Evolutionary conservation across 1,284 basidiomycete species (phyloP), one percentile per base, ranked within the genome.

Genomic region (Exobasidium cylindrosporum): DNA sequence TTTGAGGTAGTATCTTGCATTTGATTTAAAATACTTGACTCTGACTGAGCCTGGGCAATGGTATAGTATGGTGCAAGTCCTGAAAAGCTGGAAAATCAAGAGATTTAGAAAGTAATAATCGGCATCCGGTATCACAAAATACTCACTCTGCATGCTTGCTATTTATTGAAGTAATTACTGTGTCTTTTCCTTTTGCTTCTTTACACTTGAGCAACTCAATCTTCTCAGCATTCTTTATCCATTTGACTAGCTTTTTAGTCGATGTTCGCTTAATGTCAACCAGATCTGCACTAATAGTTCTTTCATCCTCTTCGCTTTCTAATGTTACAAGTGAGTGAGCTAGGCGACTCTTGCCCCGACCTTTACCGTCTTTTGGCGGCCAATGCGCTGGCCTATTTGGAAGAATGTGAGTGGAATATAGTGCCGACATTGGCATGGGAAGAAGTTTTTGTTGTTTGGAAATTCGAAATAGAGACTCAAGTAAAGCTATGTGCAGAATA

Each of bases 151-250:
- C 29, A 46, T 60, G 58, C 6, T 28, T 46, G 14, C 35, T 23
- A 10, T 24, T 45, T 17, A 60, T 26, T 3, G 24, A 11, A 21
- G 26, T 29, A 26, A 60, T 60, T 10, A 60, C 23, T 3, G 40
- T 31, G 29, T 55, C 53, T 30, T 60, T 55, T 24, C 58, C 58
- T 44, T 55, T 60, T 23, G 54, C 47, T 6, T 60, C 58, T 23
- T 60, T 60, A 14, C 24, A 21, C 49, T 60, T 60, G 29, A 60
- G 14, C 52, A 60, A 28, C 3, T 32, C 58, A 21, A 24, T n/a
- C 24, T 59, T 59, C 50, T 59, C 58, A 13, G n/a, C 54, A 10
- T 24, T 23, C 49, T 60, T 60, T 7, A 60, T 55, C 58, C 58
- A 60, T 35, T 60, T 60, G 30, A 47, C 58, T 54, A 60, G 24